Base-by-base conservation (phyloP, 2,329 filamentous ascomycete genomes). In the Akanthomyces lecanii region DNA sequence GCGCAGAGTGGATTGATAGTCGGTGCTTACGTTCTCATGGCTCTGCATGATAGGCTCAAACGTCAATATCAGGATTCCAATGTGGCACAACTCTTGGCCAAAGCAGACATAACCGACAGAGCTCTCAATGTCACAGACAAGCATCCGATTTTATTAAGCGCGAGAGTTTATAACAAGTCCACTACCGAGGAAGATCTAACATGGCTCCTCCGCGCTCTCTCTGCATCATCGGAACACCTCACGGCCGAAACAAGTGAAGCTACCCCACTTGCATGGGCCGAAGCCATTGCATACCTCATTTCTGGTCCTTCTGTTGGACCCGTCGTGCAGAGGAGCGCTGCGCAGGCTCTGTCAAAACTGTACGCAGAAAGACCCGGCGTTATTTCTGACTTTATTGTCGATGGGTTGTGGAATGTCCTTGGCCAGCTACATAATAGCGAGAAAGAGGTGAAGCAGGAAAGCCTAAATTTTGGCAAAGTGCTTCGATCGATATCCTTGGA, bases 81-180 rank as follows among this genome's bases (percentile, higher is more conserved):
- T 3, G 73, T 74, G 18, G 74, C 75, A 30, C 64, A 78, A 12
- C 68, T 77, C 2, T 70, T 88, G 42, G 74, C 84, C 25, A 89
- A 89, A 69, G 81, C 85, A 28, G 79, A 85, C 36, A 77, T 92
- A 30, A 74, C 83, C 28, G 84, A 86, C 56, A 87, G 91, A 68
- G 85, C 86, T 12, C 80, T 96, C 64, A 81, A 82, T 2, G 74
- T 87, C 44, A 86, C 88, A n/a, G 87, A 91, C 0, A 97, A 96
- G 73, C 88, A 90, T 16, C 96, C 94, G 0, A 95, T 96, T 73
- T 79, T 98, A 23, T 81, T 98, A 6, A 97, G 91, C 70, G 84
- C 89, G 40, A 89, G 90, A 65, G 85, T 97, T 5, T 98, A 95
- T 75, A 87, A 88, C 44, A 97, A 97, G 71, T 71, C 97, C 28